A percentile compares a stretch with the other conserved stretches of the same genome.
These are phyloP conservation scores for Komagataea norvegica DNA, from an alignment of 1,139 yeast species.

Conservation along the genomic window DNA sequence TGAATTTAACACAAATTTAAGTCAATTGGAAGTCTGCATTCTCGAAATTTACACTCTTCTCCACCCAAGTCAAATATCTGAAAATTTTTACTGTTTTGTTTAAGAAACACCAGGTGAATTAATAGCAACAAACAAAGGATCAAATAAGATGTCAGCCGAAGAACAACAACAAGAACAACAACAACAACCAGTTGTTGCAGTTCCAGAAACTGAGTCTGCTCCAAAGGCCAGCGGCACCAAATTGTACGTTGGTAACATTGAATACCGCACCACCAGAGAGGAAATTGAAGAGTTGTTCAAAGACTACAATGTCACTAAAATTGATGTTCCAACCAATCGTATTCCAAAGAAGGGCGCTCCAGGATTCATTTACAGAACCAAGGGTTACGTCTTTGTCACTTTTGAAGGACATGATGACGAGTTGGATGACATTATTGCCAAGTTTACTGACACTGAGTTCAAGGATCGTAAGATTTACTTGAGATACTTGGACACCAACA, in stretches of 20 bases:
- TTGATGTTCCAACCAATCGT: slow-evolving; percentile 20
- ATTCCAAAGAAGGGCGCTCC: slow-evolving; percentile 10
- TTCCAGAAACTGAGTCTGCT: not conserved
- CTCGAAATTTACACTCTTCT: not conserved
- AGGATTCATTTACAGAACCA: slow-evolving; percentile 13
- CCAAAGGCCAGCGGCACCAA: slow-evolving; percentile 14
- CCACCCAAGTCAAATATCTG: not conserved
- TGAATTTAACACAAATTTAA: not conserved
- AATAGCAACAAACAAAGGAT: not conserved
- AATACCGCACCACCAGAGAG: slow-evolving; percentile 19
- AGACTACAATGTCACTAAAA: slow-evolving; percentile 18
- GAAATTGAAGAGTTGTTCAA: slow-evolving; percentile 24
- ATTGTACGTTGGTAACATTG: slow-evolving; percentile 25
- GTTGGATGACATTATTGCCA: slow-evolving; percentile 20
- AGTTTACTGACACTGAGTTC: slow-evolving; percentile 24
- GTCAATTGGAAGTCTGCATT: no score
- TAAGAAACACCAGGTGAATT: not conserved
- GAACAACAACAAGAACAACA: slow-evolving; percentile 1
- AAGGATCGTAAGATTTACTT: slow-evolving; percentile 24
- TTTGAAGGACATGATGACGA: slow-evolving; percentile 18
- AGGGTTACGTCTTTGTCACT: slow-evolving; percentile 25
- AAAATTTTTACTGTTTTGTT: not conserved
- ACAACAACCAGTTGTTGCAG: not conserved
- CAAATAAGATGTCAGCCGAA: not conserved
- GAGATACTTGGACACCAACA: slow-evolving; percentile 15